phyloP scores from a whole-genome alignment of 768 basidiomycete species.

The Pholiota conissans region DNA sequence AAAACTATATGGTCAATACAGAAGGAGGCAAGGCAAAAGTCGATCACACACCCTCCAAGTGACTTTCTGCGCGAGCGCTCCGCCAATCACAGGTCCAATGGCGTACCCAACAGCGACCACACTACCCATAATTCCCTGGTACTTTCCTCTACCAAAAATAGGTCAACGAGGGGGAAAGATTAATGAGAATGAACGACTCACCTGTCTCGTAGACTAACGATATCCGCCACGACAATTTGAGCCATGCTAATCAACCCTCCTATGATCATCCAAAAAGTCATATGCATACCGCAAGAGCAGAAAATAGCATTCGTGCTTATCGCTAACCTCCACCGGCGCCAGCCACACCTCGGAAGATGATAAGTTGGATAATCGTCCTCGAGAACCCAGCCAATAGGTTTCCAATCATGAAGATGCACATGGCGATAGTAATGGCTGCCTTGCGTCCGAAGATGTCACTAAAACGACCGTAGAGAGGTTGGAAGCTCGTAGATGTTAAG shows the following conservation, averaged over 20 bases:
- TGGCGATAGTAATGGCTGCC: constrained; percentile 51
- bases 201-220: constrained; percentile 70
- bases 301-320: constrained; percentile 2
- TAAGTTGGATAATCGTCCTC: constrained; percentile 62
- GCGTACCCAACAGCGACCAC: constrained; percentile 59
- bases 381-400: constrained; percentile 69
- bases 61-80: constrained; percentile 59
- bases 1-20: not conserved
- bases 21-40: not conserved
- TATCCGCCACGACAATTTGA: constrained; percentile 73
- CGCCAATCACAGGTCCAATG: constrained; percentile 69
- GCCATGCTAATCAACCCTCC: constrained; percentile 67
- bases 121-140: constrained; percentile 71
- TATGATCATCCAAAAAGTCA: constrained; percentile 9
- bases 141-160: constrained; percentile 55
- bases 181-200: constrained; percentile 20
- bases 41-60: constrained; percentile 54
- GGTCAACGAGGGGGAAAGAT: not conserved
- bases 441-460: constrained; percentile 73
- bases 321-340: constrained; percentile 62
- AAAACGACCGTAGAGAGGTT: constrained; percentile 60
- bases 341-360: constrained; percentile 66
- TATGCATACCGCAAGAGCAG: not conserved
- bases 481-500: constrained; percentile 64
- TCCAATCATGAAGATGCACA: constrained; percentile 66